phyloP scores from a whole-genome alignment of 305 asterid species.

The Withania somnifera region DNA sequence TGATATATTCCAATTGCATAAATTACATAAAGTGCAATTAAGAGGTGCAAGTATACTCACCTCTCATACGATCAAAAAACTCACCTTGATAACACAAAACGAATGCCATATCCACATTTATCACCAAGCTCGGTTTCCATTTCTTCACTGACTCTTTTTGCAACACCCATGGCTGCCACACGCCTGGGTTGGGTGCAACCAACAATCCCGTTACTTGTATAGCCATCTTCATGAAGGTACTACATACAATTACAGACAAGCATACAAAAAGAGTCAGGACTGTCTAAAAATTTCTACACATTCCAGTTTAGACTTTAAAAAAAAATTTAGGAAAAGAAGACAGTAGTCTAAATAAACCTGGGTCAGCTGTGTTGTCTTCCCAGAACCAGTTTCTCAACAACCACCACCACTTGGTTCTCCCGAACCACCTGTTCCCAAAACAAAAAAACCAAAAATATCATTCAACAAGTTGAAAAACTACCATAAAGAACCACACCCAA shows the following conservation, averaged over 20 bases:
- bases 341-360: conserved; percentile 45
- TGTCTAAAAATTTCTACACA: background rate
- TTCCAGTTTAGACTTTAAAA: background rate
- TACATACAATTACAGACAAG: conserved; percentile 22
- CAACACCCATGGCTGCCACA: conserved; percentile 99
- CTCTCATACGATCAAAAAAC: background rate
- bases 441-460: background rate
- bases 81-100: conserved; percentile 89
- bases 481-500: background rate
- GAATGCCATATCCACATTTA: conserved; percentile 93
- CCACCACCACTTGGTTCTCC: conserved; percentile 92
- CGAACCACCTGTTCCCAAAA: conserved; percentile 53
- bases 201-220: conserved; percentile 56
- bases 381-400: conserved; percentile 98
- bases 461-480: background rate
- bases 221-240: conserved; percentile 92
- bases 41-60: background rate
- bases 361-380: conserved; percentile 93
- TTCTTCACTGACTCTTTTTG: conserved; percentile 96
- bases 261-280: background rate
- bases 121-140: conserved; percentile 93
- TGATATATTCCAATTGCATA: background rate
- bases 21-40: background rate
- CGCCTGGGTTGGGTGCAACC: conserved; percentile 99
- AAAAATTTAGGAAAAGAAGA: background rate